Evolutionary conservation across 768 basidiomycete genomes (phyloP), one percentile per base, ranked within the genome.

Genomic region (Dacryopinax spathularia): DNA sequence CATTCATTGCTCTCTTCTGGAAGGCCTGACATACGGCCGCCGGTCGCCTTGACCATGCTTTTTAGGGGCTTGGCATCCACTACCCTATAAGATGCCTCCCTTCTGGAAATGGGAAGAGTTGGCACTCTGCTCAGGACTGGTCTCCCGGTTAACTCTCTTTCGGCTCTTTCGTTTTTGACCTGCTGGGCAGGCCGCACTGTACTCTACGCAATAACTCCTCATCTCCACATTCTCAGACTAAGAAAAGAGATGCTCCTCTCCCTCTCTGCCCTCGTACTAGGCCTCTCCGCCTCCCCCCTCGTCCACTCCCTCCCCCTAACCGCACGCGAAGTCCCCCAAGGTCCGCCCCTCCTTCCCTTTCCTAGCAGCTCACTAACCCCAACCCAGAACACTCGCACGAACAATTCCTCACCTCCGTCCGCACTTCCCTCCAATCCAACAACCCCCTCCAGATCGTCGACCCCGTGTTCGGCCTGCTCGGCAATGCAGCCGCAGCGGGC

Each of bases 241-340:
- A 5, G 5, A 10, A 56, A 22, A 36, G 65, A 60, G 35, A 79
- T 77, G 77, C 68, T 78, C n/a, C n/a, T n/a, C 68, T 74, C 71
- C 65, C 70, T 70, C 69, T 75, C 75, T 66, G 66, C 73, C 60
- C 69, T 75, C 60, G 68, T 73, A 15, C 65, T 78, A 36, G 70
- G 75, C 66, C 69, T 76, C 60, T 73, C 67, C 64, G 65, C 79
- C 62, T 72, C 74, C 61, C 68, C 70, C 62, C 68, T 71, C 41
- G 70, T 72, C 31, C 68, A 74, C 12, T 77, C 80, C 44, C 70
- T 76, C 25, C 82, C 82, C 22, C 73, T 63, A 22, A 35, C 81
- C 61, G 78, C 77, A 66, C 81, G 84, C 66, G 84, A 85, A 72
- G 84, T 85, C 31, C 84, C 84, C 25, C 84, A 86, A 77, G 83